Evolutionary conservation across 2,329 filamentous ascomycete species (phyloP).

Genomic region (Epichloe scottii): DNA sequence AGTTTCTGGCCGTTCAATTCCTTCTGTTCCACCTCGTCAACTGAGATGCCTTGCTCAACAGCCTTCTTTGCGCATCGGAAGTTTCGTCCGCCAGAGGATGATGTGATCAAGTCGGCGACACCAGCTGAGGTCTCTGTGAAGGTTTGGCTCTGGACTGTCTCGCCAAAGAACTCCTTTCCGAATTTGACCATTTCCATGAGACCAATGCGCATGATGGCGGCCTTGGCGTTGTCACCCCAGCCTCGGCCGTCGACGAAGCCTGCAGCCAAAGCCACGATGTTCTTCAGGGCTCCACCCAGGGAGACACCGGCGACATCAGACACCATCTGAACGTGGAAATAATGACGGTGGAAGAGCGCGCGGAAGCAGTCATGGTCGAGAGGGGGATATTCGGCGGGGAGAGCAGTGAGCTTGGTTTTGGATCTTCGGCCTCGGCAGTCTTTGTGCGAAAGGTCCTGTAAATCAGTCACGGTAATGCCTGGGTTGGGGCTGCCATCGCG

Average conservation of each 20-base stretch:
- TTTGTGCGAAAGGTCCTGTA: slow-evolving; percentile 50
- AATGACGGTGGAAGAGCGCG: slow-evolving; percentile 83
- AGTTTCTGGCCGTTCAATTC: slow-evolving; percentile 96
- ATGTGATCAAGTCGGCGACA: slow-evolving; percentile 91
- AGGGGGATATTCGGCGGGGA: slow-evolving; percentile 73
- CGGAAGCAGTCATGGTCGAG: slow-evolving; percentile 76
- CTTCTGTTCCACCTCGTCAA: slow-evolving; percentile 76
- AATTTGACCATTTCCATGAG: slow-evolving; percentile 96
- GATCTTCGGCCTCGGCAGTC: slow-evolving; percentile 56
- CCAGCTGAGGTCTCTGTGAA: slow-evolving; percentile 97
- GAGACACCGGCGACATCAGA: slow-evolving; percentile 95
- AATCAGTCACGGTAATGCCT: slow-evolving; percentile 37
- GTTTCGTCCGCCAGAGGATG: slow-evolving; percentile 83
- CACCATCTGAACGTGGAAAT: slow-evolving; percentile 94
- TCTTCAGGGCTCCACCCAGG: slow-evolving; percentile 88
- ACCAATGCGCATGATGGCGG: slow-evolving; percentile 94
- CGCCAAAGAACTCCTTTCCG: slow-evolving; percentile 81
- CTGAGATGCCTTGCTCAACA: slow-evolving; percentile 63
- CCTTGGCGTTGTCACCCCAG: slow-evolving; percentile 98
- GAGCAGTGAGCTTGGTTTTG: slow-evolving; percentile 57
- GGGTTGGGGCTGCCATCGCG: slow-evolving; percentile 35
- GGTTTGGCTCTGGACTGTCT: slow-evolving; percentile 67
- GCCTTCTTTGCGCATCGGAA: slow-evolving; percentile 87
- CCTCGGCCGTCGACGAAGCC: slow-evolving; percentile 92
- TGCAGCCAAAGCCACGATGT: slow-evolving; percentile 86